Evolutionary conservation across 2,329 filamentous ascomycete genomes (phyloP).

Genomic region (Dothideomycetes sp.): DNA sequence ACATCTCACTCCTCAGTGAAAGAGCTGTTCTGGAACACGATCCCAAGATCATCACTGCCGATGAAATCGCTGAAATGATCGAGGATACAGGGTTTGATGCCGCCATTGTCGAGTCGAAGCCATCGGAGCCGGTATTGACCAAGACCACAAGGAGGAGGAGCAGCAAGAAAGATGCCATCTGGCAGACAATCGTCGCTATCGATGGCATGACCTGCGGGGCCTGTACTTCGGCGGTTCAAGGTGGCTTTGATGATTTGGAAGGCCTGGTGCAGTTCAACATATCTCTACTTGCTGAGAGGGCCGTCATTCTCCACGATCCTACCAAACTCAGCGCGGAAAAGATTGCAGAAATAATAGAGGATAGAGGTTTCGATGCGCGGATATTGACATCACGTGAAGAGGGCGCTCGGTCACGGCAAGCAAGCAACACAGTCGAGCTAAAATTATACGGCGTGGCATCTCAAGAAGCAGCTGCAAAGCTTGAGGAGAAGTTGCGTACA

Average conservation of each 20-base stretch:
- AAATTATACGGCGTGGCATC: slow-evolving; percentile 74
- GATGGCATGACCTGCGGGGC: slow-evolving; percentile 97
- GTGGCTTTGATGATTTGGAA: slow-evolving; percentile 64
- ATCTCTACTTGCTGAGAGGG: slow-evolving; percentile 83
- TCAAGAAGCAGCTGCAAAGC: slow-evolving; percentile 55
- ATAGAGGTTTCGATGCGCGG: slow-evolving; percentile 76
- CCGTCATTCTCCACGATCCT: slow-evolving; percentile 75
- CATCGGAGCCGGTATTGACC: slow-evolving; percentile 27
- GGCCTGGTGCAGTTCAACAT: slow-evolving; percentile 88
- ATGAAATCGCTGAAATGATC: slow-evolving; percentile 71
- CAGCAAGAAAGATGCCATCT: slow-evolving; percentile 29
- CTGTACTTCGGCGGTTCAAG: slow-evolving; percentile 84
- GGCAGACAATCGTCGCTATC: slow-evolving; percentile 76
- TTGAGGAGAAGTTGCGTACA: slow-evolving; percentile 57
- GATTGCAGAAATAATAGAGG: slow-evolving; percentile 76
- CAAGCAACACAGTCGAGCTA: slow-evolving; percentile 56
- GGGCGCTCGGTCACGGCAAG: slow-evolving; percentile 30
- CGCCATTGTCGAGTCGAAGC: slow-evolving; percentile 62
- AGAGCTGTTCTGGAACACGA: slow-evolving; percentile 91
- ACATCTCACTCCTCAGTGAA: slow-evolving; percentile 89
- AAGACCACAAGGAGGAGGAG: slow-evolving; percentile 21
- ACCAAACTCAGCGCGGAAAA: slow-evolving; percentile 58
- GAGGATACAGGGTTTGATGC: slow-evolving; percentile 90
- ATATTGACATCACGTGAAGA: slow-evolving; percentile 62
- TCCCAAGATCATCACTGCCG: slow-evolving; percentile 58